Percentiles rank a stretch among this genome's conserved stretches.
Evolutionary conservation across 768 basidiomycete genomes (phyloP).

Genomic region (Rhizopogon vinicolor): DNA sequence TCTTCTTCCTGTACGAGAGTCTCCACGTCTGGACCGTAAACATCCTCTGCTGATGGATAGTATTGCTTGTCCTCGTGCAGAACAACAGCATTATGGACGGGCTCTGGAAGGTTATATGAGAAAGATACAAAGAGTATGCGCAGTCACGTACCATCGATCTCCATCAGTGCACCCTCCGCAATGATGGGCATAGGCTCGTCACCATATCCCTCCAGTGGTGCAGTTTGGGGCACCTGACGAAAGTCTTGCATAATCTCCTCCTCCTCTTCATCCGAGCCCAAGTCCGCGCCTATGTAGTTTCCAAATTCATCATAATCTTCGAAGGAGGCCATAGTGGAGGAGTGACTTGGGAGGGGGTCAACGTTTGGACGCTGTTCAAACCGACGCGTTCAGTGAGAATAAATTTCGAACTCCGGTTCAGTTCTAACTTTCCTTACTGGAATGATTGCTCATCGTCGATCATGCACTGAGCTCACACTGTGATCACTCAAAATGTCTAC

Average conservation of each 20-base stretch:
- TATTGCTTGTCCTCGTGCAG: constrained; percentile 98
- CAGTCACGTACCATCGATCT: constrained; percentile 64
- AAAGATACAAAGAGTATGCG: not conserved
- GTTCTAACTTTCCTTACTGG: not conserved
- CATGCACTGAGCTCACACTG: not conserved
- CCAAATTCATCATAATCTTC: constrained; percentile 93
- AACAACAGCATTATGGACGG: constrained; percentile 75
- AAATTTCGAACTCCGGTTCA: constrained; percentile 31
- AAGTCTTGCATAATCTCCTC: constrained; percentile 47
- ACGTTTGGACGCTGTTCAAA: constrained; percentile 5
- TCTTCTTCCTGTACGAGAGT: constrained; percentile 98
- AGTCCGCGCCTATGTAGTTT: constrained; percentile 95
- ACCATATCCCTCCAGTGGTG: constrained; percentile 80
- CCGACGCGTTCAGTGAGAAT: constrained; percentile 22
- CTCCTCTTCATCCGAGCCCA: constrained; percentile 73
- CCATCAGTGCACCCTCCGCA: constrained; percentile 69
- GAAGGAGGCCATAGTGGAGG: constrained; percentile 45
- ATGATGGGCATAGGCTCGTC: constrained; percentile 59
- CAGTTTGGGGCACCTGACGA: constrained; percentile 32
- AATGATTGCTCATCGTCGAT: not conserved
- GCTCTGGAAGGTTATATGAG: constrained; percentile 43
- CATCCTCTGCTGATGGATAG: constrained; percentile 87
- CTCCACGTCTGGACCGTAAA: constrained; percentile 93
- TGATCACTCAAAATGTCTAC: constrained; percentile 41
- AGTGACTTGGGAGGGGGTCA: not conserved